Conservation (phyloP, 257 asterid species). For the Solanum sejunctum region DNA sequence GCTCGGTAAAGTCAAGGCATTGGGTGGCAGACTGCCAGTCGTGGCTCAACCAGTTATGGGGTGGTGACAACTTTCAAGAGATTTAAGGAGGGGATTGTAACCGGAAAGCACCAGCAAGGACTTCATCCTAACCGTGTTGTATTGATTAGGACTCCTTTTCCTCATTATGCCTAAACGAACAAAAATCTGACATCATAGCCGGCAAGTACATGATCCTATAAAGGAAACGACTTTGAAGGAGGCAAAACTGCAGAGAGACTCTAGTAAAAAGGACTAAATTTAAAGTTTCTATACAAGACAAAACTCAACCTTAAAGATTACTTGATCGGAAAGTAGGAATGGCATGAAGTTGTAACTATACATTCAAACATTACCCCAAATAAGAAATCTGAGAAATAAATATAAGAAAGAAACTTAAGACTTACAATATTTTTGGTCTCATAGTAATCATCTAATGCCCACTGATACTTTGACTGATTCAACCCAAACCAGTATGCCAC, state of each 20-base stretch:
- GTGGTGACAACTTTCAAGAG: not conserved
- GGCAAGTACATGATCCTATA: not conserved
- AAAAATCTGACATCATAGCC: not conserved
- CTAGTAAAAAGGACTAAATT: not conserved
- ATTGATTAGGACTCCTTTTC: not conserved
- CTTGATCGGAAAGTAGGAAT: not conserved
- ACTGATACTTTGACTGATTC: constrained; percentile 92
- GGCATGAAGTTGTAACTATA: not conserved
- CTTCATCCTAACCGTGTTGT: not conserved
- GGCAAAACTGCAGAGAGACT: not conserved
- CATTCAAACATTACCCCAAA: not conserved
- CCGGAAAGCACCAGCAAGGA: not conserved
- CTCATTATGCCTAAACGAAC: not conserved
- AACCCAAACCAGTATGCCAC: constrained; percentile 93
- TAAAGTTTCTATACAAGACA: not conserved
- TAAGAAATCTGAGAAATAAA: not conserved
- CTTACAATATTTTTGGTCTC: constrained; percentile 54
- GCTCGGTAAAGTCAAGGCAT: not conserved
- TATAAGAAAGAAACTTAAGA: not conserved
- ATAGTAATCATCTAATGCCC: constrained; percentile 88
- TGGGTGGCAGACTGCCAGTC: not conserved
- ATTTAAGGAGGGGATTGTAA: not conserved
- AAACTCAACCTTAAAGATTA: not conserved
- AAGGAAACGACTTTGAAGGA: not conserved
- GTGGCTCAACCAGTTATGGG: not conserved